These are phyloP conservation scores for Rusavskia elegans DNA, from an alignment of 495 filamentous ascomycete genomes.

Conservation along the genomic window DNA sequence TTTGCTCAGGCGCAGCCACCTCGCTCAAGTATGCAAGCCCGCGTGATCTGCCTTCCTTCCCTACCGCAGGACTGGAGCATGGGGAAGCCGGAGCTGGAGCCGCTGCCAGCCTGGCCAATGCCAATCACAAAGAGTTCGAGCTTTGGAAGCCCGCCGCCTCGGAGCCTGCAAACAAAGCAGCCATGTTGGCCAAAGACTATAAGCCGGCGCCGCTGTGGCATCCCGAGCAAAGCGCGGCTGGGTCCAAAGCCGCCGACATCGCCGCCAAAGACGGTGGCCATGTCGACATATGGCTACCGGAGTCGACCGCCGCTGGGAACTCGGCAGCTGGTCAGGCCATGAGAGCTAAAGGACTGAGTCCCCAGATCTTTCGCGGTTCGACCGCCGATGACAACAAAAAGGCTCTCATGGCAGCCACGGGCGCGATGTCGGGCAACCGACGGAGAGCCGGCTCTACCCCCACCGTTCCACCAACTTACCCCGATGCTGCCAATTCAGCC, in stretches of 20 bases:
- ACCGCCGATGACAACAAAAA: conserved; percentile 34
- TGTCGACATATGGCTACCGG: conserved; percentile 30
- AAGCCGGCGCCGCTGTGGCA: conserved; percentile 36
- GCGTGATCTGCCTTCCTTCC: conserved; percentile 50
- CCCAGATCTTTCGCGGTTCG: conserved; percentile 26
- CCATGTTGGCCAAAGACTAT: conserved; percentile 51
- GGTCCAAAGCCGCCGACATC: conserved; percentile 55
- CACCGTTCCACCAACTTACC: conserved; percentile 27
- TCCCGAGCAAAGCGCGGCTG: conserved; percentile 38
- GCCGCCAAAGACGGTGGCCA: conserved; percentile 47
- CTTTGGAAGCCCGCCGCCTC: conserved; percentile 44
- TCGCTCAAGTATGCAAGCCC: conserved; percentile 52
- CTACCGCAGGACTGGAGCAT: conserved; percentile 44
- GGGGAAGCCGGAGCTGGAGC: conserved; percentile 52
- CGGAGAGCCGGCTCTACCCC: conserved; percentile 54
- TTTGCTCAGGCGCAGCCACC: conserved; percentile 34
- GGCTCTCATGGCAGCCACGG: conserved; percentile 57
- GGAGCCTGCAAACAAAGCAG: conserved; percentile 50
- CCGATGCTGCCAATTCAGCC: conserved; percentile 41
- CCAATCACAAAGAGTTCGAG: conserved; percentile 43
- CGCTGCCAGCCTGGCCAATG: conserved; percentile 58
- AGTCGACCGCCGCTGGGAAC: conserved; percentile 33
- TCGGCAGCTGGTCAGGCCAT: conserved; percentile 45
- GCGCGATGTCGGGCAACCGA: conserved; percentile 46
- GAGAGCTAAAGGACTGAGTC: conserved; percentile 23